Conservation (phyloP, 495 filamentous ascomycete species). For the Podospora bellae-mahoneyi region DNA sequence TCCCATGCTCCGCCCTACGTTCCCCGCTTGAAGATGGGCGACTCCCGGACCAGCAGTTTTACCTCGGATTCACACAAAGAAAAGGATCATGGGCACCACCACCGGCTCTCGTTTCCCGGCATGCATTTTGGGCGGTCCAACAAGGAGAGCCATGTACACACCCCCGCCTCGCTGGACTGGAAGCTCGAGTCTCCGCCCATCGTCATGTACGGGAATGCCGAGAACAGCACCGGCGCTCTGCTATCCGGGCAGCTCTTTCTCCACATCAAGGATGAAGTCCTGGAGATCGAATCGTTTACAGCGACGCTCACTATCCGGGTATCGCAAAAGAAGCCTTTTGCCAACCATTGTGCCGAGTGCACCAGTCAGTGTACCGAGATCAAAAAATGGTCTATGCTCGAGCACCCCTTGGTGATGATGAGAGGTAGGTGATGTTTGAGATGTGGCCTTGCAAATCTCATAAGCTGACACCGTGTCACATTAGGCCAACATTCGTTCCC, state of each 20-base stretch:
- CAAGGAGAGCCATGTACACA: constrained; percentile 40
- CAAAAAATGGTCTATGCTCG: constrained; percentile 74
- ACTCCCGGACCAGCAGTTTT: constrained; percentile 31
- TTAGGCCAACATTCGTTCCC: constrained; percentile 71
- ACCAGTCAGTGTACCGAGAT: constrained; percentile 63
- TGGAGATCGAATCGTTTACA: constrained; percentile 66
- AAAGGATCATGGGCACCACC: constrained; percentile 33
- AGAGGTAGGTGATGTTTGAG: constrained; percentile 44
- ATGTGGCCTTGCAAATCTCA: background rate
- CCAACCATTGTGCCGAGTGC: constrained; percentile 73
- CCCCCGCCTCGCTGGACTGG: constrained; percentile 62
- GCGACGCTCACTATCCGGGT: constrained; percentile 65
- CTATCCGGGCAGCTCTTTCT: constrained; percentile 81
- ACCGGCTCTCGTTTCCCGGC: constrained; percentile 47
- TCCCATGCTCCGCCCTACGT: constrained; percentile 17
- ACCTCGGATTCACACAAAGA: constrained; percentile 37
- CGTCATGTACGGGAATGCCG: constrained; percentile 72
- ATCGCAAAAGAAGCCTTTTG: constrained; percentile 75
- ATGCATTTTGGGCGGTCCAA: constrained; percentile 47
- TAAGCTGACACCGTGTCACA: constrained; percentile 6
- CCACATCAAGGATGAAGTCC: constrained; percentile 57
- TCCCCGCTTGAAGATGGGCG: constrained; percentile 27
- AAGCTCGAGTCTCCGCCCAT: constrained; percentile 87
- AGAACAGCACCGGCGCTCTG: constrained; percentile 78
- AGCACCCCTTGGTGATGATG: constrained; percentile 59